Evolutionary conservation across 352 stramenopile genomes (phyloP), one percentile per base, ranked within the genome.

Genomic region (Phytophthora sp.): DNA sequence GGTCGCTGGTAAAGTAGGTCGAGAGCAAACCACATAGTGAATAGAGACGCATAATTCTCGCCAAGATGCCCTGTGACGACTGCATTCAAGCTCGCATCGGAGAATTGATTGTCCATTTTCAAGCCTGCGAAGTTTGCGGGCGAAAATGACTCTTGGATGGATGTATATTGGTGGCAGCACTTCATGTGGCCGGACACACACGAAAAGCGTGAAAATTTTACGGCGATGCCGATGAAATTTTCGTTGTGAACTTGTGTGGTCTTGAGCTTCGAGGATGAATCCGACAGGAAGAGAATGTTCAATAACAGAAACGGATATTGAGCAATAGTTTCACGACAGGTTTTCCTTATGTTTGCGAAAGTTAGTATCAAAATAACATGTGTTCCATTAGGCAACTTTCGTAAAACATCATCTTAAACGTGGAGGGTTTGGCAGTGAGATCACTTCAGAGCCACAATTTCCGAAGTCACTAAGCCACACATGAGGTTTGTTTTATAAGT

Each of bases 101-200:
- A 4, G 38, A 60, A 59, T 50, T 38, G 7, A 35, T 50, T 50
- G 24, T 59, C 5, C 51, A 50, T 15, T 59, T 59, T 50, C 36
- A 59, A 11, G 51, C 7, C 50, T 7, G 50, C 51, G 9, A 59
- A 41, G 7, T 50, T 59, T 41, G 51, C 51, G 5, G 24, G 51
- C 16, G 36, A 59, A 41, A 45, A 21, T 45, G 49, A 31, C 29
- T 56, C 7, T 56, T 9, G 1, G 30, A 56, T 33, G 36, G 51
- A 13, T 50, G 36, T 18, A 11, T 55, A 13, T 55, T 55, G 3
- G 46, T 55, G 12, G 0, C 46, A n/a, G 6, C 46, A 30, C 46
- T 41, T 1, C 15, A 55, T n/a, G 30, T 29, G 7, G 46, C 46
- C 2, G 15, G 2, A 52, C 9, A 50, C 31, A 12, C 29, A 44